Percentiles rank a stretch among this genome's conserved stretches.
phyloP scores from a whole-genome alignment of 805 yeast genomes.

The Ogataea philodendri region DNA sequence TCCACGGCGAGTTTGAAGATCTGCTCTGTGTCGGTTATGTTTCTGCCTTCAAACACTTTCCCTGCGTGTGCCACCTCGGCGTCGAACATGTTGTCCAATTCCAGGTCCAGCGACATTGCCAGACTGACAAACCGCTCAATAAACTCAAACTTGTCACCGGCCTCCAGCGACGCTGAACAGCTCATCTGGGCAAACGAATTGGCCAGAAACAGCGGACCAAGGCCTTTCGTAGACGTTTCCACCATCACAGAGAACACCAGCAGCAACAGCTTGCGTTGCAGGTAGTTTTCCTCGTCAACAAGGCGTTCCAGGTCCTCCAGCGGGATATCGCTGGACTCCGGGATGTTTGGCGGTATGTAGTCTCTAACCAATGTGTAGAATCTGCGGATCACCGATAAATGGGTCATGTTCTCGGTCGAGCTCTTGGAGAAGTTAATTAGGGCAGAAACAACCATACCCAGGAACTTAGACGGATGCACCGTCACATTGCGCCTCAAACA shows the following conservation, averaged over 20 bases:
- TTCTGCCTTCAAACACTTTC: constrained; percentile 37
- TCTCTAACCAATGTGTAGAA: constrained; percentile 61
- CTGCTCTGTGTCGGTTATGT: constrained; percentile 33
- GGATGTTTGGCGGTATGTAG: constrained; percentile 47
- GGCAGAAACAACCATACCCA: constrained; percentile 65
- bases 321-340: constrained; percentile 38
- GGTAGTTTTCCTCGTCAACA: constrained; percentile 53
- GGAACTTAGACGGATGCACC: constrained; percentile 73
- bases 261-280: constrained; percentile 65
- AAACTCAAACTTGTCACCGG: constrained; percentile 24
- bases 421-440: constrained; percentile 49
- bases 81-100: constrained; percentile 42
- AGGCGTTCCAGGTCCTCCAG: constrained; percentile 40
- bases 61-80: constrained; percentile 38
- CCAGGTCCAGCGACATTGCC: constrained; percentile 65
- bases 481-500: constrained; percentile 63
- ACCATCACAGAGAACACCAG: constrained; percentile 57
- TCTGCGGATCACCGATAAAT: constrained; percentile 54
- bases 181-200: constrained; percentile 12
- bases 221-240: constrained; percentile 22
- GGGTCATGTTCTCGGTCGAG: constrained; percentile 36
- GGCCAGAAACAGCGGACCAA: constrained; percentile 9
- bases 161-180: no score
- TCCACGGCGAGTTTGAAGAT: constrained; percentile 41
- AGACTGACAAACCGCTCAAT: constrained; percentile 37